Evolutionary conservation across 177 flowering plant species (phyloP), one percentile per base, ranked within the genome.

Genomic region (Tripterygium wilfordii): DNA sequence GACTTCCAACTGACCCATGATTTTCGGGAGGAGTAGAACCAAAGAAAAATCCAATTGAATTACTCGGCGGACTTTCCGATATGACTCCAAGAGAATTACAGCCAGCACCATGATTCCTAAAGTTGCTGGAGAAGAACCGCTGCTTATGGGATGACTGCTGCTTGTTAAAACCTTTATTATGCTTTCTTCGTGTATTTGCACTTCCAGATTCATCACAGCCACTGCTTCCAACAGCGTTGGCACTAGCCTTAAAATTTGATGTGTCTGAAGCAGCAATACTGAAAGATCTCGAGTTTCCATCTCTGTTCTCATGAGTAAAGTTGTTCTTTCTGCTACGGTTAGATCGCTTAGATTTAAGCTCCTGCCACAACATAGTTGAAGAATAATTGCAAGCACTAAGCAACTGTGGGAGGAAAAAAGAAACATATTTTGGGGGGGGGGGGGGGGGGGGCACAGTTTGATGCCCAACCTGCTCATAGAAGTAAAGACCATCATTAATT

Each of bases 61-160:
- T 75, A 64, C 83, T 85, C 1, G 96, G 96, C 24, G 98, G 96
- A 70, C 96, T 92, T 70, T 88, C 98, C 56, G 95, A 78, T 53
- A 85, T 37, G 21, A 61, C 21, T 30, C 80, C 89, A 53, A 56
- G 58, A 54, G 80, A 59, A 42, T 68, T 82, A 36, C 73, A 82
- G 45, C 59, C 68, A 61, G 63, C 67, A 45, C 78, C 85, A 62
- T 77, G 81, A 72, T 61, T 76, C 58, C 67, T 83, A 36, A 64
- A 65, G 63, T 67, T 81, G 70, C 87, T 77, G 17, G 80, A 72
- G 54, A 88, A 92, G 23, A 85, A 75, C 4, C 98, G 78, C 53
- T 83, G 92, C 42, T 66, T 77, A 43, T 65, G 80, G 32, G 66
- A 68, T 10, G 73, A 35, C 7, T 79, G 91, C 37, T 61, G 85